Evolutionary conservation across 768 basidiomycete genomes (phyloP).

Genomic region (Serendipita vermifera): DNA sequence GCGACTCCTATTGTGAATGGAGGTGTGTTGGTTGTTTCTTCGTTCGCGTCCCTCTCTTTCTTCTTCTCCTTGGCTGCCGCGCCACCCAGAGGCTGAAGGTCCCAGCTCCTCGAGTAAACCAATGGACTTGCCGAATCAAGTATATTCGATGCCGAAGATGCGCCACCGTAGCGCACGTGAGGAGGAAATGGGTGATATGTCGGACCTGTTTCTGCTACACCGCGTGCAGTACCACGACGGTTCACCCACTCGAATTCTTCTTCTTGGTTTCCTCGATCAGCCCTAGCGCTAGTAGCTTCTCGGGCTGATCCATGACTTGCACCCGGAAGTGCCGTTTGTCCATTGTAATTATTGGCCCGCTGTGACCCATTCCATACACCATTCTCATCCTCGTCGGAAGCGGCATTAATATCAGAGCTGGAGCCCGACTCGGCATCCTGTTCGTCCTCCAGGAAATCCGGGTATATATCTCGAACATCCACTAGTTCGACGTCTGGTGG

Average conservation of each 20-base stretch:
- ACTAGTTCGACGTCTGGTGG: constrained; percentile 80
- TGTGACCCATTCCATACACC: neutral
- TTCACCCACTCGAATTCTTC: constrained; percentile 78
- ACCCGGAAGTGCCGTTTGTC: neutral
- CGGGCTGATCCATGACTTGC: too few species aligned
- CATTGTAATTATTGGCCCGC: neutral
- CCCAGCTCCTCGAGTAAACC: too few species aligned
- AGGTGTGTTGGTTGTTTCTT: constrained; percentile 11
- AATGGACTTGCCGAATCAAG: too few species aligned
- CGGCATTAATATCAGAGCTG: constrained; percentile 30
- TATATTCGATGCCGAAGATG: too few species aligned
- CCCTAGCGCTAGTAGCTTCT: constrained; percentile 14
- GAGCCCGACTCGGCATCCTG: constrained; percentile 37
- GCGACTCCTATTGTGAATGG: too few species aligned
- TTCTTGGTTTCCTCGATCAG: constrained; percentile 39
- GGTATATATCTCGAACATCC: constrained; percentile 87
- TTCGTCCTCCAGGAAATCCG: constrained; percentile 84
- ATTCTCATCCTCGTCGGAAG: constrained; percentile 30
- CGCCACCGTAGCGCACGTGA: constrained; percentile 47
- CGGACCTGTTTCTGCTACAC: constrained; percentile 37
- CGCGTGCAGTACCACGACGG: constrained; percentile 43
- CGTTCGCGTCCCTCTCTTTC: too few species aligned
- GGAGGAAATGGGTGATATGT: constrained; percentile 62
- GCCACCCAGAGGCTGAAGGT: too few species aligned
- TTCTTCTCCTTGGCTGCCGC: too few species aligned